Conservation (phyloP, 2,329 filamentous ascomycete genomes). For the Rachicladosporium sp. region DNA sequence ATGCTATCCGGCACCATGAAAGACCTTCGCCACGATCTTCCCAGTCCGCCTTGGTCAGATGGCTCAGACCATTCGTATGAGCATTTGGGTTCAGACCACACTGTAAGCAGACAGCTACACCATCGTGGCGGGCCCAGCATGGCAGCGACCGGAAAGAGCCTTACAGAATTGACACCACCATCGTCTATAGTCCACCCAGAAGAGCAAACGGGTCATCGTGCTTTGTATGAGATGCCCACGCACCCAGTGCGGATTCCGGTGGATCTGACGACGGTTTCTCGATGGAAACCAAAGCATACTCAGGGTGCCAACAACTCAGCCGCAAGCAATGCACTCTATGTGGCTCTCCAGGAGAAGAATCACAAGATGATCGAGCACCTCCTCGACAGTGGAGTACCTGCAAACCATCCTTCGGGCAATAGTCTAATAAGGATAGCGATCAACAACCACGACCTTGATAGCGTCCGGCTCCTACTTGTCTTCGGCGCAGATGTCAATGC, state of each 20-base stretch:
- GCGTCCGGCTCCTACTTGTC: conserved; percentile 43
- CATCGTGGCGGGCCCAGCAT: conserved; percentile 1
- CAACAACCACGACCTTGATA: conserved; percentile 16
- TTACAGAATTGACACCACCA: conserved; percentile 13
- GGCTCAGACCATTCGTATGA: conserved; percentile 4
- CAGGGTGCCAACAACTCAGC: conserved; percentile 18
- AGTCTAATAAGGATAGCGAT: conserved; percentile 15
- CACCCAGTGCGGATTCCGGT: conserved; percentile 39
- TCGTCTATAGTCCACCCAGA: conserved; percentile 8
- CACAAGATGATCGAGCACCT: conserved; percentile 18
- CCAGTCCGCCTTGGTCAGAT: conserved; percentile 1
- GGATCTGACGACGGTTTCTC: conserved; percentile 12
- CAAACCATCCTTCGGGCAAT: conserved; percentile 9
- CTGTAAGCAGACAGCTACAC: conserved; percentile 8
- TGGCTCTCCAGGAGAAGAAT: conserved; percentile 17
- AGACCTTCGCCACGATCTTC: too few relatives aligned
- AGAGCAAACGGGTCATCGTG: conserved; percentile 16
- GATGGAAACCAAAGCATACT: conserved; percentile 11
- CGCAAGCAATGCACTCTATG: conserved; percentile 29
- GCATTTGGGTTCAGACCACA: conserved; percentile 2
- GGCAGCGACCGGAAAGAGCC: neutral
- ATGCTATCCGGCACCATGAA: too few relatives aligned
- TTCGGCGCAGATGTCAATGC: conserved; percentile 48
- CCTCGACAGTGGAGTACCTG: conserved; percentile 15
- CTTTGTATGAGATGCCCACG: conserved; percentile 27